phyloP scores from a whole-genome alignment of 805 yeast genomes.

The Spathaspora sp. region DNA sequence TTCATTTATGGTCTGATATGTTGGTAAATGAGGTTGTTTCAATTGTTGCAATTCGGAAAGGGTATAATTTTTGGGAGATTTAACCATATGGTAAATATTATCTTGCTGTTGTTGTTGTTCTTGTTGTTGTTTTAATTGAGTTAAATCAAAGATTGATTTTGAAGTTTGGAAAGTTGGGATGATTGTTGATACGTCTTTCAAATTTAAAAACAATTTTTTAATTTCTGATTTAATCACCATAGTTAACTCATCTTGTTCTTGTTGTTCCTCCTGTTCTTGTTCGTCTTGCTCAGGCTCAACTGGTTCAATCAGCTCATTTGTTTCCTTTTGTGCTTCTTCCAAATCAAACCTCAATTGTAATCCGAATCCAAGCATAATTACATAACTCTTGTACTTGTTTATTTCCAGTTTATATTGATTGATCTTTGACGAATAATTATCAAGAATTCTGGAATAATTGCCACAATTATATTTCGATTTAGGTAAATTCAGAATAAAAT shows the following conservation, averaged over 20 bases:
- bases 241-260: constrained; percentile 25
- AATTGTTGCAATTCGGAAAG: constrained; percentile 14
- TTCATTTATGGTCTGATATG: not conserved
- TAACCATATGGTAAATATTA: constrained; percentile 27
- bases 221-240: constrained; percentile 32
- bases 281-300: no score
- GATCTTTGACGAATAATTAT: constrained; percentile 40
- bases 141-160: constrained; percentile 20
- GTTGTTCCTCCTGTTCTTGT: no score
- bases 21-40: not conserved
- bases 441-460: constrained; percentile 33
- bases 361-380: constrained; percentile 44
- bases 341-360: constrained; percentile 43
- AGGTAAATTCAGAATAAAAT: constrained; percentile 28
- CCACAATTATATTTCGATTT: constrained; percentile 17
- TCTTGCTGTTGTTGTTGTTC: constrained; percentile 8
- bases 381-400: constrained; percentile 42
- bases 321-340: constrained; percentile 17
- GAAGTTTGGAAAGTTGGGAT: constrained; percentile 32
- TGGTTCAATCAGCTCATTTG: not conserved
- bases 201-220: constrained; percentile 23
- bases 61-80: constrained; percentile 40
- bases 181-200: constrained; percentile 28
- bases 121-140: constrained; percentile 11
- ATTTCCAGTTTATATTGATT: constrained; percentile 43